phyloP scores from a whole-genome alignment of 768 basidiomycete genomes.

The Mycena crocata region DNA sequence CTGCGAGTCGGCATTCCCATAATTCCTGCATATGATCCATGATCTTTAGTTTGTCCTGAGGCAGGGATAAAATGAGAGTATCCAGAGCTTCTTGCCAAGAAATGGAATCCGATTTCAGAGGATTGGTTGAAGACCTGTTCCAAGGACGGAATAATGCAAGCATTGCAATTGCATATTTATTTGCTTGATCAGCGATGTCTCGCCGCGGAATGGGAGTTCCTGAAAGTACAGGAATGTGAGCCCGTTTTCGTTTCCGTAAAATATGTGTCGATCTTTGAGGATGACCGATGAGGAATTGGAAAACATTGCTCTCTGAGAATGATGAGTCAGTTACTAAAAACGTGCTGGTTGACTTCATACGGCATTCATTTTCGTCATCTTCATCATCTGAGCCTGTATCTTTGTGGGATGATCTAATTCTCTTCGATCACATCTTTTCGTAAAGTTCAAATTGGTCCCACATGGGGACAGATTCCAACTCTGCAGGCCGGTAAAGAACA shows the following conservation, averaged over 20 bases:
- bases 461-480: conserved; percentile 13
- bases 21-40: too few species aligned
- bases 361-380: too few species aligned
- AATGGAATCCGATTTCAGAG: conserved; percentile 9
- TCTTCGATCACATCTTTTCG: conserved; percentile 1
- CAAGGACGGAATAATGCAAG: conserved; percentile 29
- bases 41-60: not conserved
- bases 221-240: too few species aligned
- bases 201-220: too few species aligned
- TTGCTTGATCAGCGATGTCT: not conserved
- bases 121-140: conserved; percentile 2
- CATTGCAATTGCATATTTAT: too few species aligned
- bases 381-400: too few species aligned
- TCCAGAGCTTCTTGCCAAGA: conserved; percentile 6
- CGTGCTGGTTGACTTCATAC: too few species aligned
- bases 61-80: not conserved
- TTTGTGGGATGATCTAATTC: not conserved
- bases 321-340: too few species aligned
- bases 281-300: conserved; percentile 14
- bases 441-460: conserved; percentile 16
- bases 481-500: conserved; percentile 11
- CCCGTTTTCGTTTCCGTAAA: conserved; percentile 9
- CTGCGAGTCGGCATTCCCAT: conserved; percentile 26
- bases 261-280: conserved; percentile 17
- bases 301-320: too few species aligned